phyloP scores from a whole-genome alignment of 208 protist species.

The Phytomonas sp. region DNA sequence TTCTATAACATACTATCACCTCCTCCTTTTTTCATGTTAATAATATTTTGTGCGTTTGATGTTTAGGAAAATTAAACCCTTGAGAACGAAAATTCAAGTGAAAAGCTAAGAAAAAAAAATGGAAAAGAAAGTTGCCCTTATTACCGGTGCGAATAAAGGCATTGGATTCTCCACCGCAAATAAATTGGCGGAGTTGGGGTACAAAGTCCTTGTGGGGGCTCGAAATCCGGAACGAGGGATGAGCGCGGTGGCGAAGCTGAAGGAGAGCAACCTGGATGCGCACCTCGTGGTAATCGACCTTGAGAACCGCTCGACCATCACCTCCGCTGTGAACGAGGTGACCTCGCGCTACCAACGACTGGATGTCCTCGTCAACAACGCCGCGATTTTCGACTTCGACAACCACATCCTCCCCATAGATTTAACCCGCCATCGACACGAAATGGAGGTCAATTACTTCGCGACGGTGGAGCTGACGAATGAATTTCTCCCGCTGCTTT shows the following conservation, averaged over 20 bases:
- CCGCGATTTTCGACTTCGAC: constrained; percentile 33
- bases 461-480: constrained; percentile 57
- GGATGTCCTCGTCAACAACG: constrained; percentile 80
- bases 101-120: too few species aligned
- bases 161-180: constrained; percentile 73
- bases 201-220: constrained; percentile 64
- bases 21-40: too few species aligned
- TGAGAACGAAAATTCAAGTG: too few species aligned
- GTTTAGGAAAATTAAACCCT: too few species aligned
- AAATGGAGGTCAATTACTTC: constrained; percentile 69
- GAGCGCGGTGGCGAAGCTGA: constrained; percentile 35
- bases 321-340: constrained; percentile 33
- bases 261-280: constrained; percentile 30
- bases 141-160: constrained; percentile 81
- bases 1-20: too few species aligned
- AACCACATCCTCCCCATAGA: constrained; percentile 37
- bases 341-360: constrained; percentile 30
- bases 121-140: constrained; percentile 28
- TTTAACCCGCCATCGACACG: constrained; percentile 32
- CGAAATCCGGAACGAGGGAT: constrained; percentile 46
- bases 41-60: too few species aligned
- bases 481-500: constrained; percentile 54
- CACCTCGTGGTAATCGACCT: constrained; percentile 46
- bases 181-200: constrained; percentile 50
- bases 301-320: constrained; percentile 37